Conservation (phyloP, 768 basidiomycete species). For the Termitomyces sp. region DNA sequence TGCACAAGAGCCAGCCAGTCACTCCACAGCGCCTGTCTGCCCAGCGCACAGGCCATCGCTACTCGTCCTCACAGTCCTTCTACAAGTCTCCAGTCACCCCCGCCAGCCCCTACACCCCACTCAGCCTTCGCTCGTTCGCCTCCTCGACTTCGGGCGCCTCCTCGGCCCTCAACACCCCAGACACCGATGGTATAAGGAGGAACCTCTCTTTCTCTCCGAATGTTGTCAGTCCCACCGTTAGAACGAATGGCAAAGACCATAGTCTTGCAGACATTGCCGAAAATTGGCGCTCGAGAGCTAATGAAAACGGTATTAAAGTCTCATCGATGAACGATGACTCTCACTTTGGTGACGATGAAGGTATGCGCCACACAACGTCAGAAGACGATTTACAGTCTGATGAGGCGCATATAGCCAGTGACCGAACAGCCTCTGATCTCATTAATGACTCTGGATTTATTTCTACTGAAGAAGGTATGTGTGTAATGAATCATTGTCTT, state of each 20-base stretch:
- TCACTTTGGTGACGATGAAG: constrained; percentile 42
- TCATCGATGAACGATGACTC: constrained; percentile 47
- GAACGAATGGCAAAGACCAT: constrained; percentile 31
- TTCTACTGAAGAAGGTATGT: constrained; percentile 47
- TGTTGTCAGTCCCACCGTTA: constrained; percentile 22
- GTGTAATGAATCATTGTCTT: background rate
- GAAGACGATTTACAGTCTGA: constrained; percentile 15
- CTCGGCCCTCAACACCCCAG: constrained; percentile 60
- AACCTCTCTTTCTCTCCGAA: constrained; percentile 47
- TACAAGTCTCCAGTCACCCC: constrained; percentile 63
- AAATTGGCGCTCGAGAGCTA: constrained; percentile 72
- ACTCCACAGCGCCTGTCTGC: constrained; percentile 62
- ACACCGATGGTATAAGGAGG: constrained; percentile 33
- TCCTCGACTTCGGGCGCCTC: constrained; percentile 50
- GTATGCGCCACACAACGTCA: constrained; percentile 28
- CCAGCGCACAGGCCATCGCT: constrained; percentile 39
- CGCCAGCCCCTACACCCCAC: constrained; percentile 66
- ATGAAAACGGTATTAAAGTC: constrained; percentile 70
- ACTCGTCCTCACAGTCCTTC: constrained; percentile 37
- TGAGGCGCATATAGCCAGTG: constrained; percentile 50
- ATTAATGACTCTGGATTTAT: constrained; percentile 44
- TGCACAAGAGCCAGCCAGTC: constrained; percentile 42
- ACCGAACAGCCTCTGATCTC: constrained; percentile 44
- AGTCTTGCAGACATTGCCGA: constrained; percentile 59
- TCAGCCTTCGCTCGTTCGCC: constrained; percentile 62